phyloP scores from a whole-genome alignment of 192 early-diverging fungal genomes.

The Glomus cerebriforme region DNA sequence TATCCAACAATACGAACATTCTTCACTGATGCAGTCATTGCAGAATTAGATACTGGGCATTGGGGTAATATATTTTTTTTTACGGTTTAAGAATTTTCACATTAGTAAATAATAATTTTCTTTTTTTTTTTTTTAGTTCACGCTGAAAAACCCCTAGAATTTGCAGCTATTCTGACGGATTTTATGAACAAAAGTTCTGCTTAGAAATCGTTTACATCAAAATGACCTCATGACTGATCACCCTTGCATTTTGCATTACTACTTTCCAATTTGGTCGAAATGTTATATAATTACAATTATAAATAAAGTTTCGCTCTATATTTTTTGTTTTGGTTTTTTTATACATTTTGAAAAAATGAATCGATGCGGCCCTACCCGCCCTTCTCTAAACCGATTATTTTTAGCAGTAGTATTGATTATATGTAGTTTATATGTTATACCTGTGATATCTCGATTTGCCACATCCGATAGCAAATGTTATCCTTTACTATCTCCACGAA shows the following conservation, averaged over 20 bases:
- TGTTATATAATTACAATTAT: no score
- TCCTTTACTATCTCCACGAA: not conserved
- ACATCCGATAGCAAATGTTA: not conserved
- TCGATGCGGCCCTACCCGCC: not conserved
- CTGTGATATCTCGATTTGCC: not conserved
- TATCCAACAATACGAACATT: constrained; percentile 59
- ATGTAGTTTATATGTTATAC: not conserved
- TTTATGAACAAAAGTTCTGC: constrained; percentile 38
- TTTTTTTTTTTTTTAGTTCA: constrained; percentile 50
- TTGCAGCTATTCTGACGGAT: constrained; percentile 54
- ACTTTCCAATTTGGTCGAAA: no score
- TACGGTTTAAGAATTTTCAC: not conserved
- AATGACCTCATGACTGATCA: not conserved
- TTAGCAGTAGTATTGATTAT: not conserved
- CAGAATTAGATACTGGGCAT: constrained; percentile 81
- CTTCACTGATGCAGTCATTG: constrained; percentile 74
- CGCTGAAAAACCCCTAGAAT: constrained; percentile 70
- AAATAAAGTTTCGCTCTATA: no score
- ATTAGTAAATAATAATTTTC: not conserved
- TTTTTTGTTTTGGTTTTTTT: not conserved
- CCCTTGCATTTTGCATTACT: no score
- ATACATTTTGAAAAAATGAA: not conserved
- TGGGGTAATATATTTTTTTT: constrained; percentile 64
- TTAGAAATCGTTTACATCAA: no score
- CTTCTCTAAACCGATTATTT: not conserved